phyloP scores from a whole-genome alignment of 768 basidiomycete genomes.

The Coprinopsis cinerea region DNA sequence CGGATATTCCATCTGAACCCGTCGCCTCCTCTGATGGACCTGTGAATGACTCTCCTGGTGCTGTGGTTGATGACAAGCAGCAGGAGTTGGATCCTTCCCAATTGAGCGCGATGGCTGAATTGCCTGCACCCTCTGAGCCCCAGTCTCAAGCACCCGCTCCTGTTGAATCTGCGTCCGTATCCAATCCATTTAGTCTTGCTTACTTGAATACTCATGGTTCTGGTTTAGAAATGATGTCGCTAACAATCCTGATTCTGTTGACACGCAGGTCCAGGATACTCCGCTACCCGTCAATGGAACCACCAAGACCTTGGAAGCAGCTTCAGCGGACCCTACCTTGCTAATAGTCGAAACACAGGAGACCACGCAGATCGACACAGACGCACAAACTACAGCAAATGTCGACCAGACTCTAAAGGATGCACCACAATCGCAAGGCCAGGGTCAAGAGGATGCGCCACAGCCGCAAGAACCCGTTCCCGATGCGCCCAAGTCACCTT shows the following conservation, averaged over 20 bases:
- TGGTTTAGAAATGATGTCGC: conserved; percentile 38
- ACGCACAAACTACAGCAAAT: conserved; percentile 17
- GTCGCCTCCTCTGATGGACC: too few relatives aligned
- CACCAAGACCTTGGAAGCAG: conserved; percentile 33
- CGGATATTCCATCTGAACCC: too few relatives aligned
- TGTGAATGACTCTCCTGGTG: not conserved
- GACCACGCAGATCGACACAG: conserved; percentile 15
- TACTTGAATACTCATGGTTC: conserved; percentile 32
- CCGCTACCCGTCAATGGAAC: conserved; percentile 14
- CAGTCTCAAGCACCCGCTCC: conserved; percentile 26
- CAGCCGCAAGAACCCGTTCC: conserved; percentile 39
- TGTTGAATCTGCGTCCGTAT: conserved; percentile 45
- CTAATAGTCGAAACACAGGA: conserved; percentile 36
- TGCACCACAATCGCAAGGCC: conserved; percentile 3
- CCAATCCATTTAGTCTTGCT: too few relatives aligned
- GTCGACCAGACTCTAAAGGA: conserved; percentile 11
- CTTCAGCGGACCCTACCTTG: conserved; percentile 49
- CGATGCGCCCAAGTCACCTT: conserved; percentile 55
- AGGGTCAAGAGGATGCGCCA: conserved; percentile 13
- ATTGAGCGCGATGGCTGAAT: conserved; percentile 12
- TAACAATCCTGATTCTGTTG: conserved; percentile 41
- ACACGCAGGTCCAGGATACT: conserved; percentile 33
- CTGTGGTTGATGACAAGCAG: not conserved
- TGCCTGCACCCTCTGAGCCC: conserved; percentile 23
- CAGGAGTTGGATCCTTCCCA: conserved; percentile 11